These are phyloP conservation scores for Pseudopithomyces maydicus DNA, from an alignment of 2,329 filamentous ascomycete species.

Conservation along the genomic window DNA sequence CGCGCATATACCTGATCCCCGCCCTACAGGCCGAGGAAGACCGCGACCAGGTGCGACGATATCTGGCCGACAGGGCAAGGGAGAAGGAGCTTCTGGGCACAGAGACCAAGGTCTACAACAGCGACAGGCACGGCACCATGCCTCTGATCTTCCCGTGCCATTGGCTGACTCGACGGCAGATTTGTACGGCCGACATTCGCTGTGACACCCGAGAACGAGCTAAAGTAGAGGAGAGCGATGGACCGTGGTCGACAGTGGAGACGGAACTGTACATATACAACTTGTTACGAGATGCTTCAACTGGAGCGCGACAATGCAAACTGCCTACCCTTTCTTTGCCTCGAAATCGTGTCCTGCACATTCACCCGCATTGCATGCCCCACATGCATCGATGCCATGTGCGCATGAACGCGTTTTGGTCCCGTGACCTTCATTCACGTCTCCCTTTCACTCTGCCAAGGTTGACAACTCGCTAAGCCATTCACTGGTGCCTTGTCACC, in stretches of 20 bases:
- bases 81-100: slow-evolving; percentile 90
- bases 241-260: not conserved
- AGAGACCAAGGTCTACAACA: slow-evolving; percentile 84
- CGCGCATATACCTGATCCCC: slow-evolving; percentile 91
- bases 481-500: no score
- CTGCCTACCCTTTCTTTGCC: slow-evolving; percentile 6
- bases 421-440: not conserved
- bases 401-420: not conserved
- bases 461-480: no score
- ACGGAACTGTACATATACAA: slow-evolving; percentile 8
- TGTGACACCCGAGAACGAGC: slow-evolving; percentile 67
- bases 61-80: slow-evolving; percentile 83
- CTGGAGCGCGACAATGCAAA: not conserved
- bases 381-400: not conserved
- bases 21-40: slow-evolving; percentile 96
- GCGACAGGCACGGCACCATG: slow-evolving; percentile 70
- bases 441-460: no score
- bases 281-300: not conserved
- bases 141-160: not conserved
- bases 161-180: slow-evolving; percentile 26
- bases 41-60: slow-evolving; percentile 86
- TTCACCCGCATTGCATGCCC: not conserved
- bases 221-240: slow-evolving; percentile 54
- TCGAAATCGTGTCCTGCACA: not conserved
- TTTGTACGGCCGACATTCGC: slow-evolving; percentile 78